Base-by-base conservation (phyloP, 495 filamentous ascomycete species). In the Immersiella caudata region DNA sequence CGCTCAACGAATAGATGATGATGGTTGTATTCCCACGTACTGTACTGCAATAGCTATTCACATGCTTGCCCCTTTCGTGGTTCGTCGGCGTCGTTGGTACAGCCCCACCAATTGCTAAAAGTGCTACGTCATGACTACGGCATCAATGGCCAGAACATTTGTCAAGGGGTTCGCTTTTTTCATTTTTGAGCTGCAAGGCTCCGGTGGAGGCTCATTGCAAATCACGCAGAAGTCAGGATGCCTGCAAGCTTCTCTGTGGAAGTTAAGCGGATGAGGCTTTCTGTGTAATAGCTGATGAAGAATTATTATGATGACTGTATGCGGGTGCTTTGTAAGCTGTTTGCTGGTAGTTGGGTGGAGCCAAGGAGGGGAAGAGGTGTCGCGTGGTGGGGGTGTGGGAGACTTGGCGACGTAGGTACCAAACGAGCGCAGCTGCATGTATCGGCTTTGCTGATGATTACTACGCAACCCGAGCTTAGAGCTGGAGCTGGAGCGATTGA, bases 251-350 rank as follows among this genome's bases (percentile, higher is more conserved):
- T 46, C 16, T 46, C 40, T 12, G 40, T 14, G 5, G 40, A 46
- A 18, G 11, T 46, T 2, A 14, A 46, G 40, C 40, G 16, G 9
- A 46, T 12, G 16, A 46, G 40, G 40, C 40, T 46, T 46, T 46
- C 40, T 46, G 22, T 55, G 57, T 59, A 27, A 59, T 59, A 25
- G 51, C 57, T 59, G 57, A 59, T 59, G 26, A 59, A 59, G 57
- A 20, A 58, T 59, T 59, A 33, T n/a, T 59, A 33, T 59, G 26
- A 29, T 59, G 57, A 33, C 21, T 59, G 57, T 46, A 46, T 46
- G 40, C 40, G 16, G 40, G 40, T 12, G 40, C 57, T 59, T 59
- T 22, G 57, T 59, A 27, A 59, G 57, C 57, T 18, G 26, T 57
- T 29, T 57, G 50, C 29, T 59, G 26, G 3, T 63, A 61, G 16